These are phyloP conservation scores for Rhipidocladum racemiflorum DNA, from an alignment of 176 grass and related monocot genomes.

Conservation along the genomic window DNA sequence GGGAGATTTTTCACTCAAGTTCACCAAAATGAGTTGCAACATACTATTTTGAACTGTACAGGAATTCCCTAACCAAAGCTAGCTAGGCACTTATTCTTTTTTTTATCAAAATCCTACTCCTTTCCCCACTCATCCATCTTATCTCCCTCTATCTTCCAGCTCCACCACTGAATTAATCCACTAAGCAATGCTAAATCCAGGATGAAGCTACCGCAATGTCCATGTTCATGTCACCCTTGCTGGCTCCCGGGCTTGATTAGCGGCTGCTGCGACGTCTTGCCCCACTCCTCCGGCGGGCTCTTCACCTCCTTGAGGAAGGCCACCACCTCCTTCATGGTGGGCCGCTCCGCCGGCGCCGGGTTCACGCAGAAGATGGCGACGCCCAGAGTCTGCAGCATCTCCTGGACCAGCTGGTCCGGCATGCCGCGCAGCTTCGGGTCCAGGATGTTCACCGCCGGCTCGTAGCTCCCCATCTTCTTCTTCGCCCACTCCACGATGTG, in stretches of 20 bases:
- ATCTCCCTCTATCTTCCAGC: background rate
- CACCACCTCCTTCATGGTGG: slow-evolving; percentile 97
- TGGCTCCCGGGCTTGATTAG: slow-evolving; percentile 63
- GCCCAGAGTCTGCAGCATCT: slow-evolving; percentile 91
- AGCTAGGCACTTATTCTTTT: slow-evolving; percentile 31
- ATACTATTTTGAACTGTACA: slow-evolving; percentile 44
- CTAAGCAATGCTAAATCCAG: background rate
- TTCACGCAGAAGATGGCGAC: slow-evolving; percentile 93
- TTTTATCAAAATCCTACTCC: slow-evolving; percentile 37
- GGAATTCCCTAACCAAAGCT: slow-evolving; percentile 43
- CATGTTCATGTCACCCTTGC: slow-evolving; percentile 28
- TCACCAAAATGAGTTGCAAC: slow-evolving; percentile 28
- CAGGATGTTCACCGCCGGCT: slow-evolving; percentile 66
- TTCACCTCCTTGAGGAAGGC: slow-evolving; percentile 96
- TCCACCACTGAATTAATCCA: background rate
- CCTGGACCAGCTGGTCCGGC: slow-evolving; percentile 88
- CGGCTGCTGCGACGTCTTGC: slow-evolving; percentile 83
- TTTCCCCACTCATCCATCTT: background rate
- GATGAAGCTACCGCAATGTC: background rate
- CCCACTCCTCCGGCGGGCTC: slow-evolving; percentile 87
- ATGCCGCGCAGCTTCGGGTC: slow-evolving; percentile 71
- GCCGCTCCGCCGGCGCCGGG: slow-evolving; percentile 64
- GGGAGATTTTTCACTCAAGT: slow-evolving; percentile 24
- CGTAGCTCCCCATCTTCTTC: slow-evolving; percentile 94
- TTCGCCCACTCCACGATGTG: slow-evolving; percentile 98